Evolutionary conservation across 2,329 filamentous ascomycete species (phyloP), one percentile per base, ranked within the genome.

Genomic region (Stagonosporopsis cucurbitacearum): DNA sequence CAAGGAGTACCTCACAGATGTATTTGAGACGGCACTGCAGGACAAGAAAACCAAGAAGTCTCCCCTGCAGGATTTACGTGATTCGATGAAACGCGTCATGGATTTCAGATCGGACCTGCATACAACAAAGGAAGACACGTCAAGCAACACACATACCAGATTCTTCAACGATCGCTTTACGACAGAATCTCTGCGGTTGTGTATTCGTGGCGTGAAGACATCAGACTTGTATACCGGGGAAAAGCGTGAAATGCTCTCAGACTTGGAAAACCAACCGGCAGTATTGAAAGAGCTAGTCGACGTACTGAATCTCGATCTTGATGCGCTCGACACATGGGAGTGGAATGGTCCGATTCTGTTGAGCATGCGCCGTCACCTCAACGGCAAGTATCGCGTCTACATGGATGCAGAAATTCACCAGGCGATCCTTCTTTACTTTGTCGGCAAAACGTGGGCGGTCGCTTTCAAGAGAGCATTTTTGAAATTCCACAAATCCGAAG

Each of bases 391-490:
- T 64, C 77, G 84, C 2, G 81, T 86, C 23, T 85, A 80, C 64
- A 84, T 85, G 76, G 82, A 86, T 45, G 82, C 84, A 60, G 85
- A 87, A 57, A 73, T 85, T 19, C 77, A 85, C 7, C 81, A 85
- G 60, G 80, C 81, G 1, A 77, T 86, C 7, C 76, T 86, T 22
- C 68, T 85, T 2, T 81, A 86, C 40, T 84, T 80, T 57, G 75
- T 86, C 32, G 84, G 83, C 6, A 70, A 81, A 4, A 78, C 77
- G 45, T 85, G 82, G 79, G 77, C 80, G 2, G 76, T 82, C 4
- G 71, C 76, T 30, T 75, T 85, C 59, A 81, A 80, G 42, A 40
- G 65, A 7, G 73, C 68, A 0, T 81, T 84, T 42, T 50, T 30
- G 0, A 73, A 78, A 44, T 68, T 68, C 36, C 73, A 76, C 42